Base-by-base conservation (phyloP, 2,329 filamentous ascomycete genomes). In the Beauveria asiatica region DNA sequence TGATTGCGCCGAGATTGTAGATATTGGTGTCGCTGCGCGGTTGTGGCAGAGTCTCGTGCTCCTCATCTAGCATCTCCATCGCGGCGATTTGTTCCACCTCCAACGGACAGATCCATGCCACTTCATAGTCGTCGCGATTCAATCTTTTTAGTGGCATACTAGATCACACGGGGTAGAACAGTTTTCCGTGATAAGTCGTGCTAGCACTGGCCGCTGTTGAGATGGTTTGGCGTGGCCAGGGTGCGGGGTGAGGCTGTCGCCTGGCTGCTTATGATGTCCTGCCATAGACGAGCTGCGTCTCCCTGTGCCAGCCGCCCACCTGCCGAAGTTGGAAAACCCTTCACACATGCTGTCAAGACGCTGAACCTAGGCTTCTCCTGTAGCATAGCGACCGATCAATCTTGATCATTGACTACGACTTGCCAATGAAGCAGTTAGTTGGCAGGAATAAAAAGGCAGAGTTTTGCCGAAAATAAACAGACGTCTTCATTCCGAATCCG, bases 21-120 rank as follows among this genome's bases (percentile, higher is more conserved):
- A 63, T 68, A 64, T 52, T 67, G 33, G 23, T 21, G 52, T 62
- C 23, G 48, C 23, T 9, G 19, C 39, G 3, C 13, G 51, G 41
- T 59, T 61, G 51, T 25, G 61, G 33, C 8, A 68, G 60, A 23
- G 41, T 13, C 41, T 64, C 55, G 56, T 65, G 64, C 25, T 63
- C 59, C 41, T 69, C 64, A 48, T 71, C 68, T 7, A 70, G 61
- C 63, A 70, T 68, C 17, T 51, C 58, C 42, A 62, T 44, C 1
- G 69, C 67, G 8, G 68, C 69, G 41, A 65, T 62, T 46, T 64
- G 62, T 30, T 72, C 69, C 11, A 64, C 60, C n/a, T 62, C 50
- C 7, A 70, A 59, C 10, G 68, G 64, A 49, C 66, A 70, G 50
- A 71, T 67, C 70, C 68, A 72, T 10, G 66, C 68, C 25, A 69